Evolutionary conservation across 2,329 filamentous ascomycete species (phyloP).

Genomic region (Phaeosphaeria sp.): DNA sequence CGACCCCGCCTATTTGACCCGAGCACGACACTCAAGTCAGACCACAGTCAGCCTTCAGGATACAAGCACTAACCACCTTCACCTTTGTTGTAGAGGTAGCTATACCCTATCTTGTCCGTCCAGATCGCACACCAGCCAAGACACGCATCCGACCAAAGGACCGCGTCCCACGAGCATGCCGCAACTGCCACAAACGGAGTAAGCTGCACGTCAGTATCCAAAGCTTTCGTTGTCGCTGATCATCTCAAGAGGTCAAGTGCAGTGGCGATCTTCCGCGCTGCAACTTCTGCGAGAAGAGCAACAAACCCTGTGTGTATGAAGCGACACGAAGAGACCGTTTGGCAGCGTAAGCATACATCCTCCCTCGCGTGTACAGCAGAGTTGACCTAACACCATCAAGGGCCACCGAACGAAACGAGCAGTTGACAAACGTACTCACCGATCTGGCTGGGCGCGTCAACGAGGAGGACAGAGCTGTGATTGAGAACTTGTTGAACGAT

Average conservation of each 20-base stretch:
- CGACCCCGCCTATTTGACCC: no score
- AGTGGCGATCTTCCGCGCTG: constrained; percentile 34
- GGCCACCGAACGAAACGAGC: constrained; percentile 19
- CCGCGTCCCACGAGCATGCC: constrained; percentile 16
- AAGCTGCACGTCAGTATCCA: not conserved
- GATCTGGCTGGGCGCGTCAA: constrained; percentile 21
- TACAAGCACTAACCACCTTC: not conserved
- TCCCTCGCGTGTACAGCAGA: not conserved
- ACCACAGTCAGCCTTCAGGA: not conserved
- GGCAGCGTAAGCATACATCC: not conserved
- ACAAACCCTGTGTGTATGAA: not conserved
- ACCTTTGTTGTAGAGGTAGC: not conserved
- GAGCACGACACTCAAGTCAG: no score
- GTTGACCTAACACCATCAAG: constrained; percentile 2
- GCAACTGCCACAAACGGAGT: constrained; percentile 23
- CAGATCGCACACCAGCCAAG: not conserved
- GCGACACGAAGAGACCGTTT: not conserved
- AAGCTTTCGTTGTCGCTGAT: no score
- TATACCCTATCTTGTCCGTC: not conserved
- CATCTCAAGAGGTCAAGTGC: constrained; percentile 42
- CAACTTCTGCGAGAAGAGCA: constrained; percentile 1
- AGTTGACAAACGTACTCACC: constrained; percentile 14
- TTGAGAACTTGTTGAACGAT: constrained; percentile 17
- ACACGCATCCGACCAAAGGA: constrained; percentile 2
- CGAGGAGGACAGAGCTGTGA: constrained; percentile 14